These are phyloP conservation scores for Pyrenochaeta sp. DNA, from an alignment of 2,329 filamentous ascomycete species.

Conservation along the genomic window DNA sequence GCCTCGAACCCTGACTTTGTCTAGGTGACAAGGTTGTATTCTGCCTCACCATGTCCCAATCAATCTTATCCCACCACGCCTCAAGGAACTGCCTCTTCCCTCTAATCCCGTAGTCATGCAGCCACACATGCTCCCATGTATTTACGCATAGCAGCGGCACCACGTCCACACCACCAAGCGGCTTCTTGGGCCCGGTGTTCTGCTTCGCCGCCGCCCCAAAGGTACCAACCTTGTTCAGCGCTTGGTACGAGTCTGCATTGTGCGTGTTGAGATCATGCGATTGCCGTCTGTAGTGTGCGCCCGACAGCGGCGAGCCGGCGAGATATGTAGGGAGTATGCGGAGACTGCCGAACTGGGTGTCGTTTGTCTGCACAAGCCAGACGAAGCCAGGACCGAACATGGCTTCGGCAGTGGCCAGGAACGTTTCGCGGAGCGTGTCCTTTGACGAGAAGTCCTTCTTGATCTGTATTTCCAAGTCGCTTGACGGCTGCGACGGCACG, in stretches of 20 bases:
- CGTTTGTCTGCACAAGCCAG: conserved; percentile 77
- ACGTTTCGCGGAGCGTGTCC: conserved; percentile 80
- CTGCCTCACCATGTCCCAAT: conserved; percentile 77
- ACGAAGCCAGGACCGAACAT: conserved; percentile 99
- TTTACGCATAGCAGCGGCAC: conserved; percentile 88
- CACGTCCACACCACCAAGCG: conserved; percentile 73
- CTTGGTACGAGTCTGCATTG: conserved; percentile 39
- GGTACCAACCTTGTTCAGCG: conserved; percentile 50
- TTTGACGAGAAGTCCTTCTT: conserved; percentile 79
- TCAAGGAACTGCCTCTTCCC: conserved; percentile 81
- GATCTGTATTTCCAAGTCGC: conserved; percentile 68
- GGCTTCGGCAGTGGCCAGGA: conserved; percentile 79
- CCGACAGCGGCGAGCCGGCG: conserved; percentile 86
- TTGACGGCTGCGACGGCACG: conserved; percentile 35
- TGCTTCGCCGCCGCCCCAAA: conserved; percentile 47
- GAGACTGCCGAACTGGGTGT: conserved; percentile 57
- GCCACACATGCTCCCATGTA: conserved; percentile 95
- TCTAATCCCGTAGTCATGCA: conserved; percentile 79
- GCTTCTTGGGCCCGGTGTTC: conserved; percentile 49
- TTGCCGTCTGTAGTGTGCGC: conserved; percentile 81
- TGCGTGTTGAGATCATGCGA: conserved; percentile 73
- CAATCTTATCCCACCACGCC: conserved; percentile 85
- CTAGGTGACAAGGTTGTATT: conserved; percentile 16
- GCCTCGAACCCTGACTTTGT: neutral
- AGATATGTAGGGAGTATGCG: conserved; percentile 88